Percentiles rank a stretch among this genome's conserved stretches.
phyloP scores from a whole-genome alignment of 257 asterid species.

The Fraxinus americana region DNA sequence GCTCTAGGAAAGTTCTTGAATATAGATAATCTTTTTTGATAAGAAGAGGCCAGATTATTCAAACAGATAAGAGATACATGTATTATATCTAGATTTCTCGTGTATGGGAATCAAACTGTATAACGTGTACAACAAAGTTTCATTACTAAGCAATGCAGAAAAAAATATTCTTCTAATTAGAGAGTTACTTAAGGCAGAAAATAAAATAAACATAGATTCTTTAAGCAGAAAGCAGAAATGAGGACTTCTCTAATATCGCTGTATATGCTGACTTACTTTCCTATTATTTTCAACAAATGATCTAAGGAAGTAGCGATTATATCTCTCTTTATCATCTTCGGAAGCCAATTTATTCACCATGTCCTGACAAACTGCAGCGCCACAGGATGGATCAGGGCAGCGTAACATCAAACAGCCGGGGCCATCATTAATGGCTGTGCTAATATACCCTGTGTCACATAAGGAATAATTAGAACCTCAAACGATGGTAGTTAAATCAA shows the following conservation, averaged over 20 bases:
- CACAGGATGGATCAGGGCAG: slow-evolving; percentile 95
- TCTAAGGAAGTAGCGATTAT: slow-evolving; percentile 72
- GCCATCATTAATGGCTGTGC: slow-evolving; percentile 80
- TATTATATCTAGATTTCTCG: background rate
- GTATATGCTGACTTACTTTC: slow-evolving; percentile 52
- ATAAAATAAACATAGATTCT: background rate
- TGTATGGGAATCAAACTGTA: background rate
- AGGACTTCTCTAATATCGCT: slow-evolving; percentile 17
- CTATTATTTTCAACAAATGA: slow-evolving; percentile 86
- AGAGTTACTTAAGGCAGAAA: background rate
- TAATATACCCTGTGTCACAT: slow-evolving; percentile 64
- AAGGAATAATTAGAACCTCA: slow-evolving; percentile 29
- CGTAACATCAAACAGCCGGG: slow-evolving; percentile 93
- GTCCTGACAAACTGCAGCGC: slow-evolving; percentile 82
- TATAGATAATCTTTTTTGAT: background rate
- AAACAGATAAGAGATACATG: background rate
- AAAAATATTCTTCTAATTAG: background rate
- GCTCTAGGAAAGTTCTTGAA: background rate
- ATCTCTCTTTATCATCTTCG: slow-evolving; percentile 61
- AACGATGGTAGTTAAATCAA: background rate
- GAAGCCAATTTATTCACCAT: slow-evolving; percentile 73
- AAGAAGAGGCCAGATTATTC: background rate
- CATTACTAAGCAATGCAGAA: background rate
- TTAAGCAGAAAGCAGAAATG: slow-evolving; percentile 3
- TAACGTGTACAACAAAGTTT: background rate